A percentile compares a stretch with the other conserved stretches of the same genome.
These are phyloP conservation scores for Beta macrorhiza DNA, from an alignment of 179 eudicot genomes.

Conservation along the genomic window DNA sequence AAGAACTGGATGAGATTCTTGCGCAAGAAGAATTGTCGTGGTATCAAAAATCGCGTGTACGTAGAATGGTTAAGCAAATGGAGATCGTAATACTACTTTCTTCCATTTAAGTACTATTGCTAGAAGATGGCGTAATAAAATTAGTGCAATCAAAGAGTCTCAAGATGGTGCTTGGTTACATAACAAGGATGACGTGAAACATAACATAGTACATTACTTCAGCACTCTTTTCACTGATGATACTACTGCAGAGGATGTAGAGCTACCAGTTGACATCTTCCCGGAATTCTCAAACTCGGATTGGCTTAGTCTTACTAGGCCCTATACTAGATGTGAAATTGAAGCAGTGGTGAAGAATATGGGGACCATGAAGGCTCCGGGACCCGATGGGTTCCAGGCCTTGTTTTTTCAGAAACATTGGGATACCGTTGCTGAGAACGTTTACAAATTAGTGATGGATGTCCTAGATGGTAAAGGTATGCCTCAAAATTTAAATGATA, in stretches of 20 bases:
- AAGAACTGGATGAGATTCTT: background rate
- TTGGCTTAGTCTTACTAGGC: no score
- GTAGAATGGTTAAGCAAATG: background rate
- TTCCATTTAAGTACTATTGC: background rate
- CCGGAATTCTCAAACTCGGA: background rate
- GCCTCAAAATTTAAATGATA: no score
- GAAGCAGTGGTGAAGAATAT: background rate
- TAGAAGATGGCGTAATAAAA: background rate
- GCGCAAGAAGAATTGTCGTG: background rate
- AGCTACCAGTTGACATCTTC: background rate
- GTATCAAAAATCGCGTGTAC: background rate
- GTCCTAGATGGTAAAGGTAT: no score
- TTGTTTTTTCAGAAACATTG: no score
- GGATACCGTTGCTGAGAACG: no score
- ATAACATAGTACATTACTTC: no score
- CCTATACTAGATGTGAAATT: background rate
- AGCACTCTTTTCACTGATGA: background rate
- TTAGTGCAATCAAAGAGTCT: background rate
- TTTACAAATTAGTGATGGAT: no score
- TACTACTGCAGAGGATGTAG: background rate
- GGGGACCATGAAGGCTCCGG: background rate
- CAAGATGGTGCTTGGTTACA: background rate
- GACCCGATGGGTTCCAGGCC: background rate
- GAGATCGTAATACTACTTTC: background rate
- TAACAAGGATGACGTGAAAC: background rate